These are phyloP conservation scores for Cunninghamia lanceolata DNA, from an alignment of 75 land plant species.

Conservation along the genomic window DNA sequence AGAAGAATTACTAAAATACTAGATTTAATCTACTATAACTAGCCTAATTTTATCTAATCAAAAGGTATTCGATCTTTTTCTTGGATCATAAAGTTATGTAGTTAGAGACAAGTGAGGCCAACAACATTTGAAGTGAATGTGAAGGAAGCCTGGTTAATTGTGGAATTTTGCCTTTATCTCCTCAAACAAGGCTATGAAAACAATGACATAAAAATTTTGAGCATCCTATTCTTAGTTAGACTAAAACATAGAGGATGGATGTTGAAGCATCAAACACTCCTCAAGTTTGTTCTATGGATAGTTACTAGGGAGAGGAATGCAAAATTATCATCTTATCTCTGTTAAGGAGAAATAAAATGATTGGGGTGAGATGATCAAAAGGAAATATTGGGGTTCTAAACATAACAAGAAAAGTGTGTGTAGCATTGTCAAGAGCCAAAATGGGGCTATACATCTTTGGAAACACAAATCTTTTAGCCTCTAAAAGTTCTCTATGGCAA, in stretches of 20 bases:
- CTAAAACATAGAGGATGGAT: neutral
- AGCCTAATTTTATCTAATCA: too few species aligned
- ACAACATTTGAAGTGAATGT: too few species aligned
- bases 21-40: too few species aligned
- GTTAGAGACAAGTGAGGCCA: too few species aligned
- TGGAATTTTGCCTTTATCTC: too few species aligned
- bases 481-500: constrained; percentile 18
- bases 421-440: constrained; percentile 13
- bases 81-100: too few species aligned
- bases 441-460: constrained; percentile 8
- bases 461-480: constrained; percentile 8
- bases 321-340: constrained; percentile 17
- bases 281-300: constrained; percentile 17
- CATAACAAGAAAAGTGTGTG: neutral
- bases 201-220: too few species aligned
- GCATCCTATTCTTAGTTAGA: neutral
- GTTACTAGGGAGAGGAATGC: constrained; percentile 18
- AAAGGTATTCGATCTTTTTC: too few species aligned
- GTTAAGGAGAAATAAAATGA: constrained; percentile 8
- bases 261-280: neutral
- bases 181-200: too few species aligned
- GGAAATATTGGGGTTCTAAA: constrained; percentile 10
- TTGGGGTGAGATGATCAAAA: neutral
- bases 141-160: too few species aligned
- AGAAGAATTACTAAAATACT: too few species aligned